phyloP scores from a whole-genome alignment of 352 stramenopile genomes.

The Globisporangium acanthophoron region DNA sequence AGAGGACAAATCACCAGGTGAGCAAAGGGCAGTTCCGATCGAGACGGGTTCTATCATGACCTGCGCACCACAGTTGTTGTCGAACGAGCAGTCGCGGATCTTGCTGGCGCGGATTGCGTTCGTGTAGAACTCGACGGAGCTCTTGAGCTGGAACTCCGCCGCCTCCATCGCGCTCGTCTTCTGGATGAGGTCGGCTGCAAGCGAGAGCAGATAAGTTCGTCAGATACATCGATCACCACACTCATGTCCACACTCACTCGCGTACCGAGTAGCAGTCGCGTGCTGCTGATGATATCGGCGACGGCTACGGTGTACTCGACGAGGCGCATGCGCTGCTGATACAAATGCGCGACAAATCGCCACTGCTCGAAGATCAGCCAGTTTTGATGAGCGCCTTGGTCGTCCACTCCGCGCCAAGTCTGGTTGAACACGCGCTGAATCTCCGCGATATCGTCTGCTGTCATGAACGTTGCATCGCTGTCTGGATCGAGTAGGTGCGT shows the following conservation, averaged over 20 bases:
- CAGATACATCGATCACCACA: not conserved
- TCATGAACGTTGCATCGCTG: constrained; percentile 23
- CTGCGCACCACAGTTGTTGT: constrained; percentile 48
- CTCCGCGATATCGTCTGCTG: constrained; percentile 25
- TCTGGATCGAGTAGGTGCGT: constrained; percentile 40
- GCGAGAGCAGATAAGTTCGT: not conserved
- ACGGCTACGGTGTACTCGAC: constrained; percentile 26
- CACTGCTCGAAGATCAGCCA: constrained; percentile 34
- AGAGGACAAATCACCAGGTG: not conserved
- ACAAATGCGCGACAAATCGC: constrained; percentile 37
- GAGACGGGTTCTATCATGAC: too few species aligned
- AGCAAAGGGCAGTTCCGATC: not conserved
- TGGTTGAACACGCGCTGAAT: constrained; percentile 49
- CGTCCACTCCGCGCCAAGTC: constrained; percentile 39
- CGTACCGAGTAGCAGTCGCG: constrained; percentile 31
- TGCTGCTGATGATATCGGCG: constrained; percentile 24
- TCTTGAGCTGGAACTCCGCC: constrained; percentile 56
- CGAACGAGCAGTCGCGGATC: constrained; percentile 50
- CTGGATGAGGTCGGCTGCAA: constrained; percentile 23
- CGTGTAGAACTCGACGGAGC: constrained; percentile 50
- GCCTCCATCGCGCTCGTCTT: constrained; percentile 45
- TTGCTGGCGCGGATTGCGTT: constrained; percentile 43
- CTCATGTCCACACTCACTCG: not conserved
- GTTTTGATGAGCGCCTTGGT: constrained; percentile 38
- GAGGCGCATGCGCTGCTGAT: constrained; percentile 38